phyloP scores from a whole-genome alignment of 2,329 filamentous ascomycete species.

The Orbilia blumenaviensis region DNA sequence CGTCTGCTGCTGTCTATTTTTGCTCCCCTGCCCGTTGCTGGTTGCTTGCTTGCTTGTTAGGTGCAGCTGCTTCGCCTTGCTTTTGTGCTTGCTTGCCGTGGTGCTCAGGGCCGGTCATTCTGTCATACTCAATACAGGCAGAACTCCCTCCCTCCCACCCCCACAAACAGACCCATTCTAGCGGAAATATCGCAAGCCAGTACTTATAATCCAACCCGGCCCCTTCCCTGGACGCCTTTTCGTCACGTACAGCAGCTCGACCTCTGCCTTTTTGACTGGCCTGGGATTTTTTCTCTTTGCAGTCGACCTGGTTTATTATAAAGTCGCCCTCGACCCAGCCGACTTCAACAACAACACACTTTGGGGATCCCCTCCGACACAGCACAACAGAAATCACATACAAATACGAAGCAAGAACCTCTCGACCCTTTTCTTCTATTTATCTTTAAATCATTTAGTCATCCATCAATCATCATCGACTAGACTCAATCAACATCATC shows the following conservation, averaged over 20 bases:
- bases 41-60: slow-evolving; percentile 30
- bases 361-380: background rate
- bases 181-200: slow-evolving; percentile 48
- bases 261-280: slow-evolving; percentile 6
- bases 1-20: slow-evolving; percentile 36
- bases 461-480: background rate
- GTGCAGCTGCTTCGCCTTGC: slow-evolving; percentile 31
- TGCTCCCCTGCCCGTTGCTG: slow-evolving; percentile 16
- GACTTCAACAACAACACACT: slow-evolving; percentile 37
- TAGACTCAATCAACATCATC: background rate
- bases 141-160: slow-evolving; percentile 41
- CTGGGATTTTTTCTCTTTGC: background rate
- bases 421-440: background rate
- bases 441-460: too few relatives aligned
- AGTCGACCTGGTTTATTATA: slow-evolving; percentile 42
- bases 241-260: slow-evolving; percentile 25
- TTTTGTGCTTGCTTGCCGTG: slow-evolving; percentile 15
- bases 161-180: slow-evolving; percentile 40
- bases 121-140: slow-evolving; percentile 43
- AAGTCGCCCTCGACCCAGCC: slow-evolving; percentile 38
- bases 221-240: slow-evolving; percentile 37
- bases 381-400: slow-evolving; percentile 9
- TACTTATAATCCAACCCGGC: slow-evolving; percentile 16
- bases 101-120: slow-evolving; percentile 17
- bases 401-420: background rate